phyloP scores from a whole-genome alignment of 257 asterid genomes.

The Fraxinus anomala region DNA sequence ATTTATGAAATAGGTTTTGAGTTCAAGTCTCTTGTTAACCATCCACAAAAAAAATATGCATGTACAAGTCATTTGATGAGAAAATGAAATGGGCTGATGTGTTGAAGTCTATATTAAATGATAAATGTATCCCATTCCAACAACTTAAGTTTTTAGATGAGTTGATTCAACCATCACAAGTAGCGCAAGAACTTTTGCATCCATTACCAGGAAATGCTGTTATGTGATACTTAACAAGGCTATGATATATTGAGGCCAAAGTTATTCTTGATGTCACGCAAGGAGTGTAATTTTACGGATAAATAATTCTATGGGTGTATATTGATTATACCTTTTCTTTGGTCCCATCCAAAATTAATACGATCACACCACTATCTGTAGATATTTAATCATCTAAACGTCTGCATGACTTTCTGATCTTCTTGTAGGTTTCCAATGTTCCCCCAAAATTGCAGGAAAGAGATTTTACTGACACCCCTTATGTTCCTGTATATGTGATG shows the following conservation, averaged over 20 bases:
- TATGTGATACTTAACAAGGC: neutral
- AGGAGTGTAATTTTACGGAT: neutral
- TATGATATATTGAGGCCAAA: neutral
- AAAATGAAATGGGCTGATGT: neutral
- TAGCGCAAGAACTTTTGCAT: neutral
- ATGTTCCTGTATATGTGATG: slow-evolving; percentile 72
- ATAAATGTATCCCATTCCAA: neutral
- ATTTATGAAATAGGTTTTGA: neutral
- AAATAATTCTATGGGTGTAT: neutral
- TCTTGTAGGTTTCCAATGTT: slow-evolving; percentile 24
- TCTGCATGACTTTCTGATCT: slow-evolving; percentile 5
- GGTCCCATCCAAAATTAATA: neutral
- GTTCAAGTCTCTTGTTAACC: neutral
- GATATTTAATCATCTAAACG: neutral
- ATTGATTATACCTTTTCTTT: neutral
- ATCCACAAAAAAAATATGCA: neutral
- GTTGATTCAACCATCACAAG: neutral
- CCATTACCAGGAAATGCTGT: neutral
- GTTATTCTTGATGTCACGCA: neutral
- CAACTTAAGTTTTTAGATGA: neutral
- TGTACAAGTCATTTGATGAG: neutral
- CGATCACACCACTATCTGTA: neutral
- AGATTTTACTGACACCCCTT: slow-evolving; percentile 66
- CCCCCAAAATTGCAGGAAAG: slow-evolving; percentile 45
- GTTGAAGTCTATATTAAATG: neutral